Evolutionary conservation across 2,329 filamentous ascomycete species (phyloP).

Genomic region (Elsinoe fawcettii): DNA sequence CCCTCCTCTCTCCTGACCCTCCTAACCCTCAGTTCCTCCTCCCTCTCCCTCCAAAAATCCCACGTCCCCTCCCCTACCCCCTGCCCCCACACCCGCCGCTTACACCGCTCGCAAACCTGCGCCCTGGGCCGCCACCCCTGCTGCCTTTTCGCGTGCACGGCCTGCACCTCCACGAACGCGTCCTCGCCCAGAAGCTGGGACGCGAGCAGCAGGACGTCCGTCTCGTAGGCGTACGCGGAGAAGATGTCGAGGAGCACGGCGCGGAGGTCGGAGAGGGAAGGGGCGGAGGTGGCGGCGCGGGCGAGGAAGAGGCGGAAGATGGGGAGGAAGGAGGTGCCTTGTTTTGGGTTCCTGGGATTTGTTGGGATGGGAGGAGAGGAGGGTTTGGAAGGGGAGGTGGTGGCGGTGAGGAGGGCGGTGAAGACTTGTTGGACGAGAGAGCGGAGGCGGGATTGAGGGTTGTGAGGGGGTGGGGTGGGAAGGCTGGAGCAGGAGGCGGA

Average conservation of each 20-base stretch:
- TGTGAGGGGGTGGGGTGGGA: constrained; percentile 60
- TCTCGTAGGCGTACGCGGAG: constrained; percentile 90
- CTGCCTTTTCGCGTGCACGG: constrained; percentile 66
- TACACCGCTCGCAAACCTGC: constrained; percentile 81
- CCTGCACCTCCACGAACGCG: constrained; percentile 73
- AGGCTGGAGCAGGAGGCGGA: constrained; percentile 35
- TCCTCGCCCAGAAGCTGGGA: constrained; percentile 83
- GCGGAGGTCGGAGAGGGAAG: constrained; percentile 78
- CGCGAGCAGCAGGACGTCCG: constrained; percentile 76
- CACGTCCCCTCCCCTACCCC: constrained; percentile 71
- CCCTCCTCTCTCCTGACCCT: constrained; percentile 32
- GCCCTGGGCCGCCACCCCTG: constrained; percentile 83
- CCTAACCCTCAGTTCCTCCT: constrained; percentile 27
- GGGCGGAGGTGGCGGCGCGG: constrained; percentile 70
- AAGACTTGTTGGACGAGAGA: constrained; percentile 18
- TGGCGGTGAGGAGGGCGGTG: constrained; percentile 18
- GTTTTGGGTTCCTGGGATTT: constrained; percentile 28
- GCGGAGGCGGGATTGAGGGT: constrained; percentile 46
- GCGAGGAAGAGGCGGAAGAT: constrained; percentile 84
- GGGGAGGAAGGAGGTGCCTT: constrained; percentile 62
- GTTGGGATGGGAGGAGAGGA: constrained; percentile 40
- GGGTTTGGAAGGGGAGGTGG: constrained; percentile 19
- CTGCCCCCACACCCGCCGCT: constrained; percentile 77
- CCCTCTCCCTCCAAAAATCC: constrained; percentile 67
- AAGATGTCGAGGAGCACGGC: constrained; percentile 83